phyloP scores from a whole-genome alignment of 2,329 filamentous ascomycete genomes.

The Conoideocrella luteorostrata region DNA sequence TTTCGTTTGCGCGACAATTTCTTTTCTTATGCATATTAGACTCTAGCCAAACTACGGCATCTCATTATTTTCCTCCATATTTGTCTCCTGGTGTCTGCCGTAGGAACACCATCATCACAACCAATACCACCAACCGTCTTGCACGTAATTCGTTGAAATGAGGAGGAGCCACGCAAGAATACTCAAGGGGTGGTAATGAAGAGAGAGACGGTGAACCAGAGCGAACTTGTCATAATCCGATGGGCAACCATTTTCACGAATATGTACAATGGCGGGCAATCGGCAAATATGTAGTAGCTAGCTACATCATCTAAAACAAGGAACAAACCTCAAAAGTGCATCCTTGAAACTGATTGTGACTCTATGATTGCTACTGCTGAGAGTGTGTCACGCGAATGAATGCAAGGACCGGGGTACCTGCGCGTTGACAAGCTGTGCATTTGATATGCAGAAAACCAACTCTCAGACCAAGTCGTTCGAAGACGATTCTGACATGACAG shows the following conservation, averaged over 20 bases:
- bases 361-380: no score
- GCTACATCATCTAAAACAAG: slow-evolving; percentile 5
- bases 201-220: no score
- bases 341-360: no score
- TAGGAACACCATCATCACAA: slow-evolving; percentile 22
- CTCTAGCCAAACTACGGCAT: slow-evolving; percentile 22
- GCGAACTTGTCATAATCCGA: no score
- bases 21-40: slow-evolving; percentile 30
- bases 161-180: background rate
- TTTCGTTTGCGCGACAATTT: slow-evolving; percentile 14
- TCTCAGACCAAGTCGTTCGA: no score
- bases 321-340: no score
- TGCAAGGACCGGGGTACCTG: no score
- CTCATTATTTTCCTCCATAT: slow-evolving; percentile 17
- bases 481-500: no score
- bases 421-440: no score
- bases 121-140: slow-evolving; percentile 15
- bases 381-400: no score
- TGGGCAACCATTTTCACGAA: slow-evolving; percentile 1
- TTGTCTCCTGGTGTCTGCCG: slow-evolving; percentile 14
- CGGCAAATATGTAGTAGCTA: slow-evolving; percentile 10
- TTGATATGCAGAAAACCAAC: no score
- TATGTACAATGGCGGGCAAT: background rate
- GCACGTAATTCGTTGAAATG: slow-evolving; percentile 4
- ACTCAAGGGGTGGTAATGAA: background rate